Evolutionary conservation across 768 basidiomycete species (phyloP).

Genomic region (Boletus rubroflammeus): DNA sequence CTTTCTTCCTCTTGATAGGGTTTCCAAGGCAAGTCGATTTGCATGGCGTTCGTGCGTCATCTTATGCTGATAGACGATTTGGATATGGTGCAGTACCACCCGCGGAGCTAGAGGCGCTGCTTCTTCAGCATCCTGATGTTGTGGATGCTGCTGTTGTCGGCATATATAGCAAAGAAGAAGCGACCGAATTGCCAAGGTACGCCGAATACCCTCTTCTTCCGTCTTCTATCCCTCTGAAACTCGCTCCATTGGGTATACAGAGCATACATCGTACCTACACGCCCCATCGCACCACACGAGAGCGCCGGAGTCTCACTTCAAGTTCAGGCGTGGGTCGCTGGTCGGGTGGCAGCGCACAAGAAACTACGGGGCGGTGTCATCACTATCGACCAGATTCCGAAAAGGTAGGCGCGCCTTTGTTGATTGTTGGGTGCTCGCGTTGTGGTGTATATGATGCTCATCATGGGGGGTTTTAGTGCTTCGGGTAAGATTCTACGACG

Average conservation of each 20-base stretch:
- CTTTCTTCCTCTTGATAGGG: slow-evolving; percentile 39
- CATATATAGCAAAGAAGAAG: slow-evolving; percentile 58
- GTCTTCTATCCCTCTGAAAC: not conserved
- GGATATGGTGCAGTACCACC: slow-evolving; percentile 58
- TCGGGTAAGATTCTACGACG: slow-evolving; percentile 86
- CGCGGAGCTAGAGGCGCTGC: slow-evolving; percentile 76
- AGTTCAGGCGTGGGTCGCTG: slow-evolving; percentile 64
- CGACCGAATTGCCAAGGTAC: slow-evolving; percentile 78
- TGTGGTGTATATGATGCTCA: not conserved
- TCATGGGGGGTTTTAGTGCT: slow-evolving; percentile 42
- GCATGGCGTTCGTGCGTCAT: not conserved
- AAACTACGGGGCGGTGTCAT: slow-evolving; percentile 71
- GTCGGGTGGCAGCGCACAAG: slow-evolving; percentile 74
- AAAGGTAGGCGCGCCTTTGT: slow-evolving; percentile 18
- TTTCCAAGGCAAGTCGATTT: slow-evolving; percentile 56
- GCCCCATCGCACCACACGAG: slow-evolving; percentile 18
- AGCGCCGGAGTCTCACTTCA: slow-evolving; percentile 37
- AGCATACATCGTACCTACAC: slow-evolving; percentile 50
- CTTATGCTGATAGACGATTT: not conserved
- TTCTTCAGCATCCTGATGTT: slow-evolving; percentile 71
- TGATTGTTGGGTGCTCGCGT: not conserved
- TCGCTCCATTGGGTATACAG: slow-evolving; percentile 28
- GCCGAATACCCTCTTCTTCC: not conserved
- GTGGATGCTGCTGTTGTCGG: slow-evolving; percentile 83
- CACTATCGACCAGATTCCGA: slow-evolving; percentile 45